Evolutionary conservation across 1,284 basidiomycete genomes (phyloP), one percentile per base, ranked within the genome.

Genomic region (Trichosporon sp.): DNA sequence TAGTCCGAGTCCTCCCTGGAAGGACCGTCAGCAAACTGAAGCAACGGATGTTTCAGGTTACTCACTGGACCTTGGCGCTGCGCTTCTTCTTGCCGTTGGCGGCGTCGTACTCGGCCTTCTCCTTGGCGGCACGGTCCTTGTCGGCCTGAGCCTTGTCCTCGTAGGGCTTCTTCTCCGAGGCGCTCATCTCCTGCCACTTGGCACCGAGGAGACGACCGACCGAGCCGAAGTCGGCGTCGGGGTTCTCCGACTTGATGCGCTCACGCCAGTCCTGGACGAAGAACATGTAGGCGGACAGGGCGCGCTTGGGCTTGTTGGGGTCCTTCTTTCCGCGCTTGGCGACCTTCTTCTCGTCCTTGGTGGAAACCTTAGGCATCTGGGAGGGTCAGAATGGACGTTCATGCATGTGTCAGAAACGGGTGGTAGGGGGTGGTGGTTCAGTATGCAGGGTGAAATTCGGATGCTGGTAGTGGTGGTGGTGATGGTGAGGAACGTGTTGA

Each of bases 271-370:
- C 95, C 85, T 95, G 93, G 80, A 90, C 91, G 88, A 98, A 98
- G 91, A 96, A 96, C 95, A 98, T 97, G 87, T 97, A 98, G 69
- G 95, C 94, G 67, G 94, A 96, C 68, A 97, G 88, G 1, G 93
- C 91, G 68, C 80, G 77, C 79, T 83, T 83, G 74, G 81, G 81
- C 79, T 79, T 80, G 77, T 77, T 78, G 61, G 81, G 79, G 76
- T 83, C 81, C 78, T 82, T 80, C 78, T 80, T 78, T n/a, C 65
- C 69, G 69, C 75, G 74, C 70, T 70, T 78, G 77, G 89, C 90
- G 61, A 87, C 86, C 86, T 91, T 91, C 78, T 89, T 88, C 70
- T 88, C 88, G 79, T 90, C 90, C 86, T 91, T 91, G 66, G 69
- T 31, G 19, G 74, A 68, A 31, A 64, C 91, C 87, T 91, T 92